Percentiles rank a stretch among this genome's conserved stretches.
Evolutionary conservation across 805 yeast species (phyloP).

Genomic region (Yarrowia sp.): DNA sequence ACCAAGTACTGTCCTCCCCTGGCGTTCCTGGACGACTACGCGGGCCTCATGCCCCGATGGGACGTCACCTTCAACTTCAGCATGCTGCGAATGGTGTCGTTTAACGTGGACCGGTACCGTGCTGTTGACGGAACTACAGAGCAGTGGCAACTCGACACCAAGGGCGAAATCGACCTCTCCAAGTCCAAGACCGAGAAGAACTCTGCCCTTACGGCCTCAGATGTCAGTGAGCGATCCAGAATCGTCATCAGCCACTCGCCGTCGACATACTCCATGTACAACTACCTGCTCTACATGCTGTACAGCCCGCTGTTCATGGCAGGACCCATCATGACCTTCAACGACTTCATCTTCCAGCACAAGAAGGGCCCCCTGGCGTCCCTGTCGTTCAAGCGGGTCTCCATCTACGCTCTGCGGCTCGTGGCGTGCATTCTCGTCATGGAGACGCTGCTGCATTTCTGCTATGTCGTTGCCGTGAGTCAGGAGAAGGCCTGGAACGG

Average conservation of each 20-base stretch:
- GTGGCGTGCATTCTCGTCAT: slow-evolving; percentile 72
- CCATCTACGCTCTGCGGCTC: slow-evolving; percentile 65
- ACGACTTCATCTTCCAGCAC: slow-evolving; percentile 77
- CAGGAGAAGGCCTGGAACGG: slow-evolving; percentile 87
- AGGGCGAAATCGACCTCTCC: slow-evolving; percentile 14
- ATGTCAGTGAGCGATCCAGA: slow-evolving; percentile 38
- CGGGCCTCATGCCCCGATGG: slow-evolving; percentile 87
- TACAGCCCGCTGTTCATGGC: slow-evolving; percentile 92
- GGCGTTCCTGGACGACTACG: slow-evolving; percentile 58
- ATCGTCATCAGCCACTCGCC: not conserved
- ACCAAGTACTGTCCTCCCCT: slow-evolving; percentile 46
- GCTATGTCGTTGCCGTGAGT: slow-evolving; percentile 91
- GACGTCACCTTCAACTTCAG: slow-evolving; percentile 94
- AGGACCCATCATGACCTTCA: slow-evolving; percentile 91
- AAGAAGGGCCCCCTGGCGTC: slow-evolving; percentile 54
- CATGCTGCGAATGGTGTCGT: slow-evolving; percentile 77
- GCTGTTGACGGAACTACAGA: slow-evolving; percentile 27
- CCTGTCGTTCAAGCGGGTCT: slow-evolving; percentile 52
- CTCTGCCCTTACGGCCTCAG: slow-evolving; percentile 6
- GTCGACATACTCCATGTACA: slow-evolving; percentile 61
- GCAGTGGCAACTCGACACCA: not conserved
- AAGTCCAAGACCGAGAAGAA: slow-evolving; percentile 24
- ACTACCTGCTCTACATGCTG: slow-evolving; percentile 71
- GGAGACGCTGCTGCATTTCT: slow-evolving; percentile 85
- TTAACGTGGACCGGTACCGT: slow-evolving; percentile 63